Conservation (phyloP, 2,329 filamentous ascomycete genomes). For the Remersonia thermophila region DNA sequence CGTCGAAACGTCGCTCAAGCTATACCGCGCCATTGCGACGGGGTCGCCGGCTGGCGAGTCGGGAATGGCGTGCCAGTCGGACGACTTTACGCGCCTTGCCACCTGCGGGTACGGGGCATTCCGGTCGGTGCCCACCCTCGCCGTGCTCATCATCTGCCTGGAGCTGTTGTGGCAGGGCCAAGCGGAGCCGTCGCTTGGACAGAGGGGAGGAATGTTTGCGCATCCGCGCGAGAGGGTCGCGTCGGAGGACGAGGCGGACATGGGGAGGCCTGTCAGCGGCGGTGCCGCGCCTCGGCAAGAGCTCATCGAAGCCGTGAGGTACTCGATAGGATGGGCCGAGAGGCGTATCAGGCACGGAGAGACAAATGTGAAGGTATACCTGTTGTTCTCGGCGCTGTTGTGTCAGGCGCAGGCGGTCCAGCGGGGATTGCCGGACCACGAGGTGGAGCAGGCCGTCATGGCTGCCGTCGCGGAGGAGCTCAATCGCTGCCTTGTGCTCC, state of each 20-base stretch:
- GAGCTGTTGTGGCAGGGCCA: slow-evolving; percentile 35
- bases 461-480: slow-evolving; percentile 18
- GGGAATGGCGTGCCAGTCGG: slow-evolving; percentile 9
- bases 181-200: slow-evolving; percentile 25
- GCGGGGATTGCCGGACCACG: slow-evolving; percentile 15
- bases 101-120: slow-evolving; percentile 31
- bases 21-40: slow-evolving; percentile 18
- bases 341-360: slow-evolving; percentile 34
- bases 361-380: slow-evolving; percentile 41
- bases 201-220: slow-evolving; percentile 13
- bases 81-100: slow-evolving; percentile 27
- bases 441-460: slow-evolving; percentile 23
- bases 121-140: slow-evolving; percentile 28
- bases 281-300: slow-evolving; percentile 28
- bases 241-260: slow-evolving; percentile 16
- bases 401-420: slow-evolving; percentile 25
- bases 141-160: slow-evolving; percentile 30
- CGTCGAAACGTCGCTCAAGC: slow-evolving; percentile 27
- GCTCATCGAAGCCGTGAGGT: slow-evolving; percentile 30
- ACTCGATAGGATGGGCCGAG: slow-evolving; percentile 30
- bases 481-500: slow-evolving; percentile 20
- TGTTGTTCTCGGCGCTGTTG: slow-evolving; percentile 30
- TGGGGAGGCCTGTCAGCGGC: slow-evolving; percentile 10
- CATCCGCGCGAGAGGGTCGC: slow-evolving; percentile 17
- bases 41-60: slow-evolving; percentile 11